A percentile compares a stretch with the other conserved stretches of the same genome.
Evolutionary conservation across 306 rosid species (phyloP).

Genomic region (Cucumis melo): DNA sequence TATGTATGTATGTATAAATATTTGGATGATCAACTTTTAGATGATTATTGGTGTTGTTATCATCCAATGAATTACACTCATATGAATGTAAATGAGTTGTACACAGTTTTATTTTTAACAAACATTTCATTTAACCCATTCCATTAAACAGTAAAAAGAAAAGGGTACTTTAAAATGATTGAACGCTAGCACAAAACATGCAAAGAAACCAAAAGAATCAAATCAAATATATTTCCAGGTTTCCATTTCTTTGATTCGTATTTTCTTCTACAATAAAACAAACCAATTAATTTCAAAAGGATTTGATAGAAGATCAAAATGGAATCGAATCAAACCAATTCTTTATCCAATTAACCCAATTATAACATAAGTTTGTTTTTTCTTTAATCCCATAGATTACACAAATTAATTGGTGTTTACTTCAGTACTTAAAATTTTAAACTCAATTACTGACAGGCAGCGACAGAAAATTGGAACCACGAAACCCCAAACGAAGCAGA

Average conservation of each 20-base stretch:
- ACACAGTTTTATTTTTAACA: neutral
- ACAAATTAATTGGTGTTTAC: neutral
- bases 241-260: neutral
- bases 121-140: neutral
- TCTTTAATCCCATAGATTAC: neutral
- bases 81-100: neutral
- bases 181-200: neutral
- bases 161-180: neutral
- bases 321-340: neutral
- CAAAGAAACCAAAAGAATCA: neutral
- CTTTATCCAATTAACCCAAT: too few species aligned
- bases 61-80: neutral
- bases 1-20: too few species aligned
- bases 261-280: neutral
- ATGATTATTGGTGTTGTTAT: too few species aligned
- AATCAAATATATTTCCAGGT: neutral
- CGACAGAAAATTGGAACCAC: conserved; percentile 19
- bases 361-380: too few species aligned
- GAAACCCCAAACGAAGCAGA: conserved; percentile 8
- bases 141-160: neutral
- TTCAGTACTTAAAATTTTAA: neutral
- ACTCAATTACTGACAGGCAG: conserved; percentile 6
- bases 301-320: neutral
- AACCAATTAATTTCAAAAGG: neutral
- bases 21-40: too few species aligned